Base-by-base conservation (phyloP, 768 basidiomycete species). In the Lentinula edodes region DNA sequence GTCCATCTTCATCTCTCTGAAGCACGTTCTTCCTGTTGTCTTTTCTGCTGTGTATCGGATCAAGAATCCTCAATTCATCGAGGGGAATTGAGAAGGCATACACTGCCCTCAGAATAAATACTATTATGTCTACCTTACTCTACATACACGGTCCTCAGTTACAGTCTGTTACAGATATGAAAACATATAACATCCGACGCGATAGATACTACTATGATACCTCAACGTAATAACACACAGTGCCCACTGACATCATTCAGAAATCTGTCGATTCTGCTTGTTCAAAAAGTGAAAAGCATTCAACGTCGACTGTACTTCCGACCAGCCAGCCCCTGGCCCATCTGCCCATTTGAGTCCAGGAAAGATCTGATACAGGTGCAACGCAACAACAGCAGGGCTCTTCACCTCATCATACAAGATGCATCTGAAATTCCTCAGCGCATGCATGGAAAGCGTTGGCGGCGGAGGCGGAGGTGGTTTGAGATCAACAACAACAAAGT, bases 221-320 rank as follows among this genome's bases (percentile, higher is more conserved):
- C 46, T 20, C 9, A 28, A 28, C 28, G 13, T 12, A 12, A 48
- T 9, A 18, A 12, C 46, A 5, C 46, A 48, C 20, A 48, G 16
- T 20, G 8, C 15, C 43, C 39, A 39, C 9, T 10, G 8, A 20
- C 6, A 48, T 48, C 46, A 48, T 48, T 23, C 20, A 16, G 23
- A 12, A 9, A 54, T 35, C 15, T 41, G 38, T 28, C 55, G 38
- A 56, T 56, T 32, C 13, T 56, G 55, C 41, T 28, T 32, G 12
- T n/a, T 56, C 55, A 56, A 56, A 42, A 56, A 56, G 23, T 28
- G 38, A 15, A 56, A 56, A n/a, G 55, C 39, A 43, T 43, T 28
- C 39, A 56, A 32, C 18, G 41, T 43, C 28, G 38, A 28, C 41
- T 56, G 55, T 10, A 56, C 55, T 28, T 56, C 55, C 23, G 18